Base-by-base conservation (phyloP, 163 green algal species). In the Chlamydomonas reinhardtii region DNA sequence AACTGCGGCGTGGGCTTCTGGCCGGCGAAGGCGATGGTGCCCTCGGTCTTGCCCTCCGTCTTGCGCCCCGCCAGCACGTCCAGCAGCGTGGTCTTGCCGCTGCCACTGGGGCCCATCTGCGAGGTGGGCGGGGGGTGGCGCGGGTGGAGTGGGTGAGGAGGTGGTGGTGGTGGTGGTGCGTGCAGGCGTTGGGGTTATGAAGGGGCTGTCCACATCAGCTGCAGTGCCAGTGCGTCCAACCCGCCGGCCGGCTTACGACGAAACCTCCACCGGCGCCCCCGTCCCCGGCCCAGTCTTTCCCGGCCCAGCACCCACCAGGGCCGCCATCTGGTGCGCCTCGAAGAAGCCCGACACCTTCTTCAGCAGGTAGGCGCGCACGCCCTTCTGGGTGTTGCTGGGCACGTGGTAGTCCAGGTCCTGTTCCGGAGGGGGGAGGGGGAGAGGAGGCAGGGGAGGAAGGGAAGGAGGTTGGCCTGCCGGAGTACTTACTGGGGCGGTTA, bases 1-100 rank as follows among this genome's bases (percentile, higher is more conserved):
- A 98, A 98, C 52, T 85, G 82, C 20, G 62, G 87, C 4, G 94
- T 95, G 31, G 96, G 91, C 35, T 86, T 84, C 83, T 98, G 89
- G n/a, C 93, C 92, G 22, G 87, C 94, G 90, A 96, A 98, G 34
- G 91, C 73, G 27, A 98, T 65, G 20, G 84, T 68, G 37, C 95
- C 93, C 31, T 90, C 79, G 11, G 88, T 85, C 0, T 65, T 82
- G 73, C 94, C 94, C 27, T 59, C 70, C 11, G 75, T 96, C 81
- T 95, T 95, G 85, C 93, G 91, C 12, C 92, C 93, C 37, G 92
- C 85, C 65, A 95, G 61, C 68, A 94, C n/a, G 76, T 87, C 82
- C 71, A 97, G 90, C 20, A 97, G 88, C 4, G 95, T 98, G 29
- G 93, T 95, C 85, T 97, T 97, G 76, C 95, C 95, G n/a, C 69